Evolutionary conservation across 2,329 filamentous ascomycete species (phyloP), one percentile per base, ranked within the genome.

Genomic region (Penicillium brevicompactum): DNA sequence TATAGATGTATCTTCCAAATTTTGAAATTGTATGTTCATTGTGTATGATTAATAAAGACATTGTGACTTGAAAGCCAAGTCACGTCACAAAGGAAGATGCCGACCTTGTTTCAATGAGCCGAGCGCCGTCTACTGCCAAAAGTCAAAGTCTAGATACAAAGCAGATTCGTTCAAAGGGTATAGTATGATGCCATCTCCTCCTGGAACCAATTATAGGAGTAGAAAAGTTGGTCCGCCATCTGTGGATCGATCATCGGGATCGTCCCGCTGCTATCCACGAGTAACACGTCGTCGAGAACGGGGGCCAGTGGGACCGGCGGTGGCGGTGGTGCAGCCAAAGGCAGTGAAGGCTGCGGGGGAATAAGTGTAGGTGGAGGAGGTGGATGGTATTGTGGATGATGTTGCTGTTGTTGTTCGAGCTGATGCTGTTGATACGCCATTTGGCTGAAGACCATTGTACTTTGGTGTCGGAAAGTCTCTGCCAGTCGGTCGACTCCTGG

Each of bases 151-250:
- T 27, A 16, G 41, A 41, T 46, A 55, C 24, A 51, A 59, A 49
- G 58, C 18, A 56, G n/a, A 56, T 49, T 53, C 45, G 50, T 52
- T 64, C 55, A 72, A 55, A 73, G 65, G 63, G 70, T 73, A 70
- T 74, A 74, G 61, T 70, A 73, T 27, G 64, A 71, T 41, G 71
- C 70, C 69, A 74, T 72, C 54, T 74, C 71, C 61, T 73, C 69
- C 53, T 74, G 71, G 37, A 74, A 74, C 70, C 70, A 74, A 57
- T 73, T 71, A 51, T 74, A 73, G 2, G 70, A 73, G 54, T 73
- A 73, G 24, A 67, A 71, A 46, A 74, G 56, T 58, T 74, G 70
- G 41, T 74, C 70, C 21, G 70, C 70, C 65, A 74, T 62, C 50
- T 70, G 68, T 5, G 70, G 69, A 60, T 74, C 70, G 24, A 73